Evolutionary conservation across 2,329 filamentous ascomycete species (phyloP).

Genomic region (Colletotrichum lentis): DNA sequence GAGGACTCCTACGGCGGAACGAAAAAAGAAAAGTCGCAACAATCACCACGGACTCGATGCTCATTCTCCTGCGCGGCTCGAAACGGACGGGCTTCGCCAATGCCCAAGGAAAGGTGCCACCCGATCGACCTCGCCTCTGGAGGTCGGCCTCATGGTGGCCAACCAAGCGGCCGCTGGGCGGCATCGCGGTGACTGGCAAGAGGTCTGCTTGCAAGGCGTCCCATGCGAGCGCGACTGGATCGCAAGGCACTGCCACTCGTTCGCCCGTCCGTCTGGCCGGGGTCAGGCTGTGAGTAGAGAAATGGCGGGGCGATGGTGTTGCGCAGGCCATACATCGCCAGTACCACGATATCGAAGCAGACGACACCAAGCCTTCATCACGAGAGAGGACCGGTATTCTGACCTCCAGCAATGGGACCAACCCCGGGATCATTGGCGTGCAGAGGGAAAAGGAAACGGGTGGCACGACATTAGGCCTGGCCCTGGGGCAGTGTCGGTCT

Average conservation of each 20-base stretch:
- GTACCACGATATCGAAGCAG: slow-evolving; percentile 10
- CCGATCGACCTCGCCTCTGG: slow-evolving; percentile 21
- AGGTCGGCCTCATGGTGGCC: slow-evolving; percentile 29
- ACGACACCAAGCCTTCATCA: neutral
- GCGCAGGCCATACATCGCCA: slow-evolving; percentile 15
- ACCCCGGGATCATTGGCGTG: neutral
- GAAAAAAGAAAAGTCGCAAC: neutral
- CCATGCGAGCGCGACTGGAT: slow-evolving; percentile 26
- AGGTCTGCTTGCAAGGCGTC: slow-evolving; percentile 17
- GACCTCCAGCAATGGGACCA: neutral
- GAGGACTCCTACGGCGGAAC: slow-evolving; percentile 24
- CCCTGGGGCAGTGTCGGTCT: slow-evolving; percentile 45
- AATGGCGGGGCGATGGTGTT: slow-evolving; percentile 29
- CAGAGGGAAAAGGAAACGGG: neutral
- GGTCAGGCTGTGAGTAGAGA: slow-evolving; percentile 2
- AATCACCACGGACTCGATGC: neutral
- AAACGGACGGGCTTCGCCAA: slow-evolving; percentile 20
- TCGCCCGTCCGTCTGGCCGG: neutral
- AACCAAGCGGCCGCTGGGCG: slow-evolving; percentile 34
- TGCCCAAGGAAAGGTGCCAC: slow-evolving; percentile 22
- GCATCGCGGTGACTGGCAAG: slow-evolving; percentile 32
- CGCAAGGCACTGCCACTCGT: slow-evolving; percentile 16
- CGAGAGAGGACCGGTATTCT: neutral
- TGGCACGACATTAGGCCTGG: slow-evolving; percentile 20
- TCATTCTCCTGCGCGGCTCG: slow-evolving; percentile 16